Evolutionary conservation across 257 asterid genomes (phyloP).

Genomic region (Solanum tarijense): DNA sequence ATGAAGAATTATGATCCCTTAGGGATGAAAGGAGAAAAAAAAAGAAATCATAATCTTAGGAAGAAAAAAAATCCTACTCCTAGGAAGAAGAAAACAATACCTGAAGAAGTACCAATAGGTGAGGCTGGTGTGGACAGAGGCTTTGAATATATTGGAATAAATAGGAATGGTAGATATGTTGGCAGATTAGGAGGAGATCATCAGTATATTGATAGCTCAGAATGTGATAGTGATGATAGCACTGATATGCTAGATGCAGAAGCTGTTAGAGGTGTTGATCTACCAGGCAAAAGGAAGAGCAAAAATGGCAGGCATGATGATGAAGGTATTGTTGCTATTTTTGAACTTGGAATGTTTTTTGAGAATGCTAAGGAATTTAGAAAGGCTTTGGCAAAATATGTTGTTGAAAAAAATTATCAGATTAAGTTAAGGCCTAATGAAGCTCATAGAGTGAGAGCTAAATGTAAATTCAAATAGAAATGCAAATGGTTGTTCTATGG

Average conservation of each 20-base stretch:
- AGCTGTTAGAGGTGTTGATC: neutral
- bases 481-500: neutral
- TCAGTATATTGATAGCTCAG: neutral
- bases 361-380: neutral
- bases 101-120: neutral
- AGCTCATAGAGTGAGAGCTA: neutral
- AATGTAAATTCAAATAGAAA: too few species aligned
- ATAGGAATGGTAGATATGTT: neutral
- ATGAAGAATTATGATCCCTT: neutral
- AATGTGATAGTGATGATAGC: neutral
- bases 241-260: neutral
- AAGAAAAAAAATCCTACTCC: neutral
- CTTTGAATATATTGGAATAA: neutral
- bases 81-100: neutral
- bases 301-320: neutral
- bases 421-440: neutral
- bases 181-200: neutral
- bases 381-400: neutral
- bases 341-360: neutral
- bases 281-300: neutral
- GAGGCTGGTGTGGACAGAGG: neutral
- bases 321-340: neutral
- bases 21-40: too few species aligned
- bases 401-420: too few species aligned
- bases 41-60: neutral